Base-by-base conservation (phyloP, 2,329 filamentous ascomycete genomes). In the Penicillium paneum region DNA sequence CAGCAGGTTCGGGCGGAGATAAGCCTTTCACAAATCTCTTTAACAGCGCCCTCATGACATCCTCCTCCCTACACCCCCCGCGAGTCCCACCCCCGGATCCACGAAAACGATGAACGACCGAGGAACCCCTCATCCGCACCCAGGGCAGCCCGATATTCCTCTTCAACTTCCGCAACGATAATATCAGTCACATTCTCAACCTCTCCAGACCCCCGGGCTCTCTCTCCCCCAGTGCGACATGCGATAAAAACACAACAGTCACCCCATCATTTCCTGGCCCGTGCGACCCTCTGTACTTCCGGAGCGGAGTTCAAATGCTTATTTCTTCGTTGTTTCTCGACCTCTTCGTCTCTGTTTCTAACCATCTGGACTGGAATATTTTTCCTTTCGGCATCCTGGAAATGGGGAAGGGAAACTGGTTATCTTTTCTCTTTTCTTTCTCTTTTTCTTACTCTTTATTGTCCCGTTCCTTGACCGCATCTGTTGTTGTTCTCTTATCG, bases 1-100 rank as follows among this genome's bases (percentile, higher is more conserved):
- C 84, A 89, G 81, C 89, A 96, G 91, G 88, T 96, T 96, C 87
- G 90, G 91, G 81, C 89, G 91, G 80, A 90, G 91, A 89, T 96
- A 91, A 86, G 69, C 60, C 64, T 64, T 63, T 65, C 52, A 63
- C 59, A 60, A 60, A 61, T 61, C 64, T 59, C 63, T 63, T 63
- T 64, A 56, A 65, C 59, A 60, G 58, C 54, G 57, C 60, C 60
- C 54, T 61, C 61, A 66, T 64, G 67, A 69, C 63, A 66, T 53
- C 52, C 49, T 53, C 52, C 49, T 56, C 52, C 59, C 56, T 59
- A 57, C 52, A 54, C 58, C 51, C 58, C 54, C 61, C 54, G 57
- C 61, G 55, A 60, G 54, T 54, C 49, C 49, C 53, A 24, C 35
- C 46, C 46, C 46, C 56, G 55, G 55, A 59, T 61, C 61, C 49